Base-by-base conservation (phyloP, 2,329 filamentous ascomycete genomes). In the Blumeriella jaapii region DNA sequence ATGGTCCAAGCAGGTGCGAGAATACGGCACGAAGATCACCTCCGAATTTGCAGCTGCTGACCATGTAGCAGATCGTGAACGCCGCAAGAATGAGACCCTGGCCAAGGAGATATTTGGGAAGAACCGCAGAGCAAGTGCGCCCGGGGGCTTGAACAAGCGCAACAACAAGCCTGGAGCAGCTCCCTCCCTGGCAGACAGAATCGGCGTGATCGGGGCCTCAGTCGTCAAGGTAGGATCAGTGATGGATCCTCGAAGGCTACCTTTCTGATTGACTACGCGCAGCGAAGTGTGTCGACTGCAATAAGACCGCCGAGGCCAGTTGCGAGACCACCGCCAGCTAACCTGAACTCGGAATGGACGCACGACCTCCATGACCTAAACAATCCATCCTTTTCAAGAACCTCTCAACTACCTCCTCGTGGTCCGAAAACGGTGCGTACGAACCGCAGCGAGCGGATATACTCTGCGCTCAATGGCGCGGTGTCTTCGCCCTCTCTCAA, bases 41-140 rank as follows among this genome's bases (percentile, higher is more conserved):
- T 11, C 5, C 8, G 13, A 37, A 25, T 8, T n/a, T n/a, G 23
- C 28, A 13, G 16, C 28, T n/a, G 29, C 44, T 53, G 30, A 49
- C 32, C 15, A 16, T 9, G 11, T 12, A 12, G 8, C 22, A 56
- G 55, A 56, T 40, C 77, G 80, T 42, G 69, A 81, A 56, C 73
- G 75, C 55, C 80, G 80, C 61, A 78, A 75, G 61, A 77, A 80
- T 48, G 73, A 82, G 53, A 67, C 63, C 3, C 69, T 85, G n/a
- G 82, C 82, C 19, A 68, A 80, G 49, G 67, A 71, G 53, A 83
- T 87, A 53, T 78, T 87, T 48, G 71, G 71, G 47, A 71, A 71
- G 53, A 60, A 59, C 35, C 61, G 68, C 39, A 72, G 77, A 47
- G 59, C 69, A 34, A 78, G 70, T 52, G 68, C 61, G 9, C 61